Conservation (phyloP, 345 rosid species). For the Bruguiera parviflora region DNA sequence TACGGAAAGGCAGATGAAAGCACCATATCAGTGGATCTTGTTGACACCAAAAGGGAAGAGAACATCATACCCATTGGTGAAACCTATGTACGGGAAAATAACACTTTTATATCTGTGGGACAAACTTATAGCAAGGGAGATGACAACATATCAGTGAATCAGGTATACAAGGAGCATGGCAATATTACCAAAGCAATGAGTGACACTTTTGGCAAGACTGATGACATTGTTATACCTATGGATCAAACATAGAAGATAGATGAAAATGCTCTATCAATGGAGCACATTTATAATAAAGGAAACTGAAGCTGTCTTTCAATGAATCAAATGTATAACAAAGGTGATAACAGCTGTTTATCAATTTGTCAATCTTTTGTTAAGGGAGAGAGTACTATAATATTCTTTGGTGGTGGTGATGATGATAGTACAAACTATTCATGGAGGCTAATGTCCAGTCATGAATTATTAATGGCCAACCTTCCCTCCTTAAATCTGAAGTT, state of each 20-base stretch:
- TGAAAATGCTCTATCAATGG: constrained; percentile 40
- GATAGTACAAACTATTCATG: constrained; percentile 43
- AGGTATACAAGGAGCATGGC: constrained; percentile 39
- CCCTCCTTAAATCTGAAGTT: constrained; percentile 24
- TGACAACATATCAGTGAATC: constrained; percentile 34
- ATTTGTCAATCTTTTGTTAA: constrained; percentile 33
- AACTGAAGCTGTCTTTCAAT: constrained; percentile 24
- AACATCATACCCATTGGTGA: constrained; percentile 36
- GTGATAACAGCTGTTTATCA: constrained; percentile 27
- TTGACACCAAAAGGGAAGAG: constrained; percentile 16
- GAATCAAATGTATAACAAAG: constrained; percentile 31
- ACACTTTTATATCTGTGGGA: constrained; percentile 45
- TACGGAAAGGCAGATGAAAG: constrained; percentile 18
- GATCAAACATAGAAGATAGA: constrained; percentile 45
- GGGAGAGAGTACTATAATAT: constrained; percentile 62
- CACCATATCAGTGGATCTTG: constrained; percentile 27
- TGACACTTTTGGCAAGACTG: constrained; percentile 39
- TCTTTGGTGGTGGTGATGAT: constrained; percentile 60
- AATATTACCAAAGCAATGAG: constrained; percentile 31
- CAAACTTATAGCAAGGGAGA: constrained; percentile 37
- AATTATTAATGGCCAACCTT: constrained; percentile 44
- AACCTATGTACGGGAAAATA: constrained; percentile 34
- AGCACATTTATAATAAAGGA: constrained; percentile 41
- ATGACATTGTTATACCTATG: constrained; percentile 39
- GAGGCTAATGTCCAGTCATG: constrained; percentile 39